These are phyloP conservation scores for Ceratocystis huliohia DNA, from an alignment of 2,329 filamentous ascomycete genomes.

Conservation along the genomic window DNA sequence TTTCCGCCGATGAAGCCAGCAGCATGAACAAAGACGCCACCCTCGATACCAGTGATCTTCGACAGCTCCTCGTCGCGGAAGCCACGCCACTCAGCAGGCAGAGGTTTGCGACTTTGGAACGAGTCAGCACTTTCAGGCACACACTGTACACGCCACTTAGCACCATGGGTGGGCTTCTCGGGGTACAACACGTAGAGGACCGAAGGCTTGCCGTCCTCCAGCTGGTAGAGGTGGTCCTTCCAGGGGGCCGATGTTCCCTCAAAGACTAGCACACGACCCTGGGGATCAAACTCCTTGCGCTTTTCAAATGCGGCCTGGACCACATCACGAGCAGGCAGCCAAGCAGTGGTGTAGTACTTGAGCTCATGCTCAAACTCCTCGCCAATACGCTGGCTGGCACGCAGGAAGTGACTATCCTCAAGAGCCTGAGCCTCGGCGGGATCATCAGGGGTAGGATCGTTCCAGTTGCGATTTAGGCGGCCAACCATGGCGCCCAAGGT, in stretches of 20 bases:
- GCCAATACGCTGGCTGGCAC: slow-evolving; percentile 72
- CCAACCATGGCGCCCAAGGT: slow-evolving; percentile 72
- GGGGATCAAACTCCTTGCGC: slow-evolving; percentile 53
- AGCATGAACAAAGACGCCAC: slow-evolving; percentile 86
- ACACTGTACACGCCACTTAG: slow-evolving; percentile 88
- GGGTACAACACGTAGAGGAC: slow-evolving; percentile 86
- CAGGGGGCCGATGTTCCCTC: slow-evolving; percentile 69
- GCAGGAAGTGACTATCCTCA: slow-evolving; percentile 69
- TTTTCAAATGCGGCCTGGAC: slow-evolving; percentile 64
- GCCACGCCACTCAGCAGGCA: slow-evolving; percentile 86
- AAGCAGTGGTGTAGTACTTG: slow-evolving; percentile 59
- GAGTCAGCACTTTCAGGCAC: slow-evolving; percentile 76
- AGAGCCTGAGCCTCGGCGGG: slow-evolving; percentile 45
- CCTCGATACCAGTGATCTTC: slow-evolving; percentile 52
- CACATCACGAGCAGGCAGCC: slow-evolving; percentile 75
- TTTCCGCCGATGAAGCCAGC: slow-evolving; percentile 95
- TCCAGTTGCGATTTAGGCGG: slow-evolving; percentile 69
- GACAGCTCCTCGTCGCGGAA: slow-evolving; percentile 78
- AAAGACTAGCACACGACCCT: slow-evolving; percentile 72
- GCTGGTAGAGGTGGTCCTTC: slow-evolving; percentile 88
- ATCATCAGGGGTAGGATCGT: slow-evolving; percentile 47
- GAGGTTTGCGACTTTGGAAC: slow-evolving; percentile 80
- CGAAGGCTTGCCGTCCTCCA: slow-evolving; percentile 51
- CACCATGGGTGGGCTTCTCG: slow-evolving; percentile 58
- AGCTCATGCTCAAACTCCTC: slow-evolving; percentile 77